These are phyloP conservation scores for Eragrostis nindensis DNA, from an alignment of 176 grass and related monocot genomes.

Conservation along the genomic window DNA sequence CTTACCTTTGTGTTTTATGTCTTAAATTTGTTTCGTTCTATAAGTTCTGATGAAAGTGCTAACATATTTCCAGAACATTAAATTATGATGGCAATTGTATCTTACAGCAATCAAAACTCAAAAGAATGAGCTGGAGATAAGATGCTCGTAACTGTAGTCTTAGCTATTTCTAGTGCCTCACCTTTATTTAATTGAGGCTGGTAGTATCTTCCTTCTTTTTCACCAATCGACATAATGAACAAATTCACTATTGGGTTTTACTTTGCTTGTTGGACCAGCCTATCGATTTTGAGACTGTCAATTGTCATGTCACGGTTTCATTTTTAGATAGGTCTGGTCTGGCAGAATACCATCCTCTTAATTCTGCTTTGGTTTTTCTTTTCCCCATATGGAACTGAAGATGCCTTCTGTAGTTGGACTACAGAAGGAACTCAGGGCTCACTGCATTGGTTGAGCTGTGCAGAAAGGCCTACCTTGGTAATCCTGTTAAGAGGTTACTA, in stretches of 20 bases:
- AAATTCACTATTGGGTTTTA: neutral
- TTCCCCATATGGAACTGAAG: too few relatives aligned
- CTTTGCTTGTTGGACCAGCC: neutral
- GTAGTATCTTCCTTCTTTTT: constrained; percentile 3
- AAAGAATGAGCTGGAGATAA: constrained; percentile 7
- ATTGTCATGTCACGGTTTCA: too few relatives aligned
- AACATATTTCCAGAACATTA: neutral
- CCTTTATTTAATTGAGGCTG: neutral
- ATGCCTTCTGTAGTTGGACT: too few relatives aligned
- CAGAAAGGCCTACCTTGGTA: constrained; percentile 7
- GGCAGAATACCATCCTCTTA: neutral
- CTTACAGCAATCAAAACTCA: neutral
- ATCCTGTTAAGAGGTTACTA: constrained; percentile 2
- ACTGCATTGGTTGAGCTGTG: neutral
- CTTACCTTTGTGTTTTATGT: neutral
- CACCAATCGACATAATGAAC: neutral
- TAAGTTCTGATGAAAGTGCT: constrained; percentile 1
- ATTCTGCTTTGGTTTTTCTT: neutral
- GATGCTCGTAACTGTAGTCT: neutral
- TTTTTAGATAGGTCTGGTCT: neutral
- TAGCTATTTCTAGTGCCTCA: neutral
- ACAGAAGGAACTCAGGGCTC: neutral
- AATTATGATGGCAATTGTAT: neutral
- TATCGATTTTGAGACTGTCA: neutral
- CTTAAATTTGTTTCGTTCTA: constrained; percentile 9